Conservation (phyloP, 2,329 filamentous ascomycete genomes). For the Alternaria triticina region DNA sequence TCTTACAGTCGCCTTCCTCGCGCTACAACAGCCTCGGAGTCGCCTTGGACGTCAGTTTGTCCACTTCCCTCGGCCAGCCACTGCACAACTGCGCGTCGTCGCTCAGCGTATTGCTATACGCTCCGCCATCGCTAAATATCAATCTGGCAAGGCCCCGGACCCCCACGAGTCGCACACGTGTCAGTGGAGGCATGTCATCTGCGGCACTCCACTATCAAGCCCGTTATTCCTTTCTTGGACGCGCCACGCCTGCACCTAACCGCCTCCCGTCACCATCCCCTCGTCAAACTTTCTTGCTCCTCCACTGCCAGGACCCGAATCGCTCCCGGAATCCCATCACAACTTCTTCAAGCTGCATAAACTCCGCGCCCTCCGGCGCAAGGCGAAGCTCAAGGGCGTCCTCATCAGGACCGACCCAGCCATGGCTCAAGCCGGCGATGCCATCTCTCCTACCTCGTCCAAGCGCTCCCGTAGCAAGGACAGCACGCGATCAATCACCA, state of each 20-base stretch:
- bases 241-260: constrained; percentile 20
- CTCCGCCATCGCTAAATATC: constrained; percentile 5
- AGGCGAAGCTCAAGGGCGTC: constrained; percentile 45
- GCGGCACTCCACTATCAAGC: constrained; percentile 4
- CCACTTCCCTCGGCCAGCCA: background rate
- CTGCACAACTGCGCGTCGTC: background rate
- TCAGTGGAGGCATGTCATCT: constrained; percentile 6
- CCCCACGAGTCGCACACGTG: constrained; percentile 20
- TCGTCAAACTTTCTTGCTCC: constrained; percentile 26
- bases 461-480: constrained; percentile 50
- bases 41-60: background rate
- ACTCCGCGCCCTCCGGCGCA: constrained; percentile 49
- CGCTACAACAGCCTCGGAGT: background rate
- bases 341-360: constrained; percentile 47
- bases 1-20: background rate
- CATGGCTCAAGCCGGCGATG: constrained; percentile 36
- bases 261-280: constrained; percentile 26
- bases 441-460: constrained; percentile 46
- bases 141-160: background rate
- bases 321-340: constrained; percentile 15
- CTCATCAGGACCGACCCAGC: constrained; percentile 29
- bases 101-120: background rate
- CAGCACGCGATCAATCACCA: constrained; percentile 41
- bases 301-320: constrained; percentile 18
- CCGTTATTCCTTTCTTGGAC: constrained; percentile 3